Evolutionary conservation across 2,329 filamentous ascomycete species (phyloP).

Genomic region (Fusarium xylarioides): DNA sequence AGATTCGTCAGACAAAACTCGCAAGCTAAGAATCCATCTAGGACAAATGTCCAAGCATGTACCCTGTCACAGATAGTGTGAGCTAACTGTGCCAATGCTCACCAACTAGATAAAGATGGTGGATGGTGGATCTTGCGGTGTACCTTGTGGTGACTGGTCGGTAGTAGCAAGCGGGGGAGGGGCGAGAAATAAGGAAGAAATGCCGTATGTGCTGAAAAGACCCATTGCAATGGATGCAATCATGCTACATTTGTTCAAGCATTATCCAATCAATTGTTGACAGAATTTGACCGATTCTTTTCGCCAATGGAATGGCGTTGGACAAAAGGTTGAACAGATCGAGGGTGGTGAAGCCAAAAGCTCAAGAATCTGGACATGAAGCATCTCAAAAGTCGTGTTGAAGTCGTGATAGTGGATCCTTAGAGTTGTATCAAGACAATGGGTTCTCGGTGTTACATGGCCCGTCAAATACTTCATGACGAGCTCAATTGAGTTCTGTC

Average conservation of each 20-base stretch:
- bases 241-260: conserved; percentile 11
- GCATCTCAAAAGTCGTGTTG: conserved; percentile 8
- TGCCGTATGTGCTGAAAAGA: background rate
- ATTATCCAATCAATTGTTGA: conserved; percentile 21
- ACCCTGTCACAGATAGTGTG: conserved; percentile 25
- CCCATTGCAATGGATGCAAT: conserved; percentile 26
- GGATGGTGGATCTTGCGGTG: conserved; percentile 34
- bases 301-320: conserved; percentile 2
- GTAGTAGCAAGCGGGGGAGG: conserved; percentile 32
- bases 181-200: conserved; percentile 29
- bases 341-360: background rate
- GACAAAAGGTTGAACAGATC: background rate
- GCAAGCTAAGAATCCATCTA: conserved; percentile 1
- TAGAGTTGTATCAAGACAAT: conserved; percentile 20
- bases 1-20: background rate
- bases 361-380: conserved; percentile 6
- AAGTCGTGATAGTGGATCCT: conserved; percentile 27
- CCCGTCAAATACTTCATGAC: background rate
- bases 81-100: conserved; percentile 9
- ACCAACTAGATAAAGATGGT: conserved; percentile 19
- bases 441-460: background rate
- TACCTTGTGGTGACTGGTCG: conserved; percentile 21
- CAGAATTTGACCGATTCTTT: conserved; percentile 1
- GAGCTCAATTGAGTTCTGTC: background rate
- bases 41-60: conserved; percentile 1